Base-by-base conservation (phyloP, 225 moss, liverwort and hornwort genomes). In the Pseudisothecium myosuroides region DNA sequence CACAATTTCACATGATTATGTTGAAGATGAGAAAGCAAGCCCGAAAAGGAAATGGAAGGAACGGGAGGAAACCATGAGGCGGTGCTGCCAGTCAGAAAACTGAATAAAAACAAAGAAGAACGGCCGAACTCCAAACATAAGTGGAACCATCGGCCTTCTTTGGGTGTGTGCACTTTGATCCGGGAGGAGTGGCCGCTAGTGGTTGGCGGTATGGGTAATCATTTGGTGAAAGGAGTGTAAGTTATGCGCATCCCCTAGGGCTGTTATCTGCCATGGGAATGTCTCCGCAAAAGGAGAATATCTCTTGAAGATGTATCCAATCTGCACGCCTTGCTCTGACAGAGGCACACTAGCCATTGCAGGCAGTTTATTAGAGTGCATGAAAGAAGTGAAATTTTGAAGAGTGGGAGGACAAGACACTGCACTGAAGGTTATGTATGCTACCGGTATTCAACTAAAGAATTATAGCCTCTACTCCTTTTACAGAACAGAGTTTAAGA, bases 251-350 rank as follows among this genome's bases (percentile, higher is more conserved):
- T 60, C 87, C 83, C 72, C 62, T 55, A 0, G 2, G 26, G 88
- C 85, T 90, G 72, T 28, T 50, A 79, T 60, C 88, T 90, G 92
- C 86, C 88, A 90, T 58, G 78, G 59, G 90, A 92, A 92, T 92
- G 92, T 90, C 90, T 82, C 58, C 49, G 9, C 22, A 21, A 77
- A 56, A 85, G 85, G 75, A 47, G 88, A 92, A 81, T 72, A 73
- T 89, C 54, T 61, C 21, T 43, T 41, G 20, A 39, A 58, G 18
- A 41, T 37, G 14, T 7, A 31, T 61, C 59, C 81, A 80, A 28
- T 80, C 80, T 80, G 58, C 24, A 24, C 0, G 12, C 16, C 27
- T 79, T 39, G n/a, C 80, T 59, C 58, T 58, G 80, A 80, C 80
- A 79, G 39, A 7, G 79, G 39, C 79, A 39, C 39, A 27, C 39